A percentile compares a stretch with the other conserved stretches of the same genome.
These are phyloP conservation scores for Xylaria sp. DNA, from an alignment of 2,329 filamentous ascomycete genomes.

Conservation along the genomic window DNA sequence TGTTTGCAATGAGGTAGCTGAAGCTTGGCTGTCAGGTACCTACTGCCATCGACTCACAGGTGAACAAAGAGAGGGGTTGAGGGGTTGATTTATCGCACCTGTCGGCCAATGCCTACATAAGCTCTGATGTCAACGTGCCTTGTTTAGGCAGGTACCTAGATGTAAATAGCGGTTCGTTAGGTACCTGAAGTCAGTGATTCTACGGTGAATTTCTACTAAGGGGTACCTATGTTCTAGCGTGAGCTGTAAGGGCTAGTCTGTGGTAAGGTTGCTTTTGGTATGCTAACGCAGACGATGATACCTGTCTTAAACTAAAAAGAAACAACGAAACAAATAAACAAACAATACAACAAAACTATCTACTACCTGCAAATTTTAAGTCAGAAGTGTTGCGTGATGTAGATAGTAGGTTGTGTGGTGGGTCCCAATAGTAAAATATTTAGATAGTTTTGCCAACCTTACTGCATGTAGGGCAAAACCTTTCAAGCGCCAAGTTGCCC, in stretches of 20 bases:
- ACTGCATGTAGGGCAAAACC: conserved; percentile 2
- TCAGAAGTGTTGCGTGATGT: too few relatives aligned
- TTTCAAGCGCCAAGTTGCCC: conserved; percentile 10
- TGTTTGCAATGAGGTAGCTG: conserved; percentile 3
- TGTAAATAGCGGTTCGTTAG: neutral
- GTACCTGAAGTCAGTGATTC: neutral
- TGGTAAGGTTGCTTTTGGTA: too few relatives aligned
- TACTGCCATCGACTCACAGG: conserved; percentile 23
- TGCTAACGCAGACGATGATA: too few relatives aligned
- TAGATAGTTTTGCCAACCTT: neutral
- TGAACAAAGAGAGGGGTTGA: conserved; percentile 31
- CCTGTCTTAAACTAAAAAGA: too few relatives aligned
- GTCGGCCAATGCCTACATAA: conserved; percentile 13
- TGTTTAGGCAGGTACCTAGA: conserved; percentile 7
- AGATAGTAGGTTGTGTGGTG: too few relatives aligned
- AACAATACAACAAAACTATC: too few relatives aligned
- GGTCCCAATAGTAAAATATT: too few relatives aligned
- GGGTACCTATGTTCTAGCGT: too few relatives aligned
- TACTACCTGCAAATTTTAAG: too few relatives aligned
- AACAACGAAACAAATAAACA: too few relatives aligned
- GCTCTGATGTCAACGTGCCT: conserved; percentile 7
- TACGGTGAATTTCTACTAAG: neutral
- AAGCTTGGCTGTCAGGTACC: conserved; percentile 10
- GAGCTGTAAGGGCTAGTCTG: too few relatives aligned
- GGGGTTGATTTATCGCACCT: conserved; percentile 24